Evolutionary conservation across 495 filamentous ascomycete genomes (phyloP).

Genomic region (Bombardia bombarda): DNA sequence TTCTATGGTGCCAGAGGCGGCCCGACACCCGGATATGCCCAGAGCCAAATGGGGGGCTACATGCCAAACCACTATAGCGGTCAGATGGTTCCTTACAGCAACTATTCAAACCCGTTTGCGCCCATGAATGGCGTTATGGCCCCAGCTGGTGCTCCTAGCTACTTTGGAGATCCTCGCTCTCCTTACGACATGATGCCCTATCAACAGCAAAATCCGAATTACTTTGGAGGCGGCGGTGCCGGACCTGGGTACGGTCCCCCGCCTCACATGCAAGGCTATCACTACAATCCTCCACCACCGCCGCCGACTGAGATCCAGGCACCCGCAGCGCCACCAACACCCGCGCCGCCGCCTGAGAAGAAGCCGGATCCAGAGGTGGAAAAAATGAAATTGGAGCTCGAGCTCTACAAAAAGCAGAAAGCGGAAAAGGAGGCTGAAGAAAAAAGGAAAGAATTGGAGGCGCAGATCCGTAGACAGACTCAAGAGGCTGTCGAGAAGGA

Average conservation of each 20-base stretch:
- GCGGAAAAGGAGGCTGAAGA: slow-evolving; percentile 29
- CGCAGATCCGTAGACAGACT: slow-evolving; percentile 28
- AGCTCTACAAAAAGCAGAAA: slow-evolving; percentile 27
- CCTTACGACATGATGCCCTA: slow-evolving; percentile 43
- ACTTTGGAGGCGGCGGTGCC: slow-evolving; percentile 17
- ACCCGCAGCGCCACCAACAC: slow-evolving; percentile 23
- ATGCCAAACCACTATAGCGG: slow-evolving; percentile 18
- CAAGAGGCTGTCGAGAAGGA: slow-evolving; percentile 27
- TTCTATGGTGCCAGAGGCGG: slow-evolving; percentile 29
- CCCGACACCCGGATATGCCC: slow-evolving; percentile 20
- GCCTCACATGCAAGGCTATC: slow-evolving; percentile 32
- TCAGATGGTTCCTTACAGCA: slow-evolving; percentile 37
- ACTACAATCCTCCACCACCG: slow-evolving; percentile 33
- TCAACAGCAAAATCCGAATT: slow-evolving; percentile 16
- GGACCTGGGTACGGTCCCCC: slow-evolving; percentile 19
- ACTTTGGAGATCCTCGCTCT: slow-evolving; percentile 26
- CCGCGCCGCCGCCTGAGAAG: slow-evolving; percentile 25
- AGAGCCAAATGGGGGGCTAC: slow-evolving; percentile 36
- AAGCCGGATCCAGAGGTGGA: slow-evolving; percentile 38
- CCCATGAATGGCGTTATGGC: slow-evolving; percentile 19
- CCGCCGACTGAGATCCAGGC: slow-evolving; percentile 36
- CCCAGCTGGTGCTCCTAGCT: too few species aligned
- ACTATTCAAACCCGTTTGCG: slow-evolving; percentile 39
- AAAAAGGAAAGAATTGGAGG: slow-evolving; percentile 36
- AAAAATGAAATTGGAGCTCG: slow-evolving; percentile 32